Conservation (phyloP, 768 basidiomycete genomes). For the Lactarius psammicola region DNA sequence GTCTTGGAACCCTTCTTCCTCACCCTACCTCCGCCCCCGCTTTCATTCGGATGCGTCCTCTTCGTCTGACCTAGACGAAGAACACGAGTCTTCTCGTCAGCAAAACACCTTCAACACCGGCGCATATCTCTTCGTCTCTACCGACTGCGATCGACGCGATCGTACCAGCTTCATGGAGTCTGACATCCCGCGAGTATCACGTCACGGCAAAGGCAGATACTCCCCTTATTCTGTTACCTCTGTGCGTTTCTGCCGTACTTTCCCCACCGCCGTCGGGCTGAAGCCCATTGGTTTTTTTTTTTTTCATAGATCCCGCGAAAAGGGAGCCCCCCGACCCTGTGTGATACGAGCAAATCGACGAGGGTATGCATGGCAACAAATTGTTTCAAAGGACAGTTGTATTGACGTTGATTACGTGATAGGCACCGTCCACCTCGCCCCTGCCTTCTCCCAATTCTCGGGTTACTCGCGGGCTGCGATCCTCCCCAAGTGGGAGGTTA, state of each 20-base stretch:
- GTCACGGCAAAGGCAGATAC: conserved; percentile 31
- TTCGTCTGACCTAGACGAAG: conserved; percentile 34
- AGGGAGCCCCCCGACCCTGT: conserved; percentile 33
- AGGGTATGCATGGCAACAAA: conserved; percentile 31
- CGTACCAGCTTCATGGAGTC: conserved; percentile 30
- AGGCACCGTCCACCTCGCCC: conserved; percentile 37
- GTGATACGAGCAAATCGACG: conserved; percentile 30
- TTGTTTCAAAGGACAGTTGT: not conserved
- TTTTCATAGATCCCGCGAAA: conserved; percentile 33
- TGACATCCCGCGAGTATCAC: conserved; percentile 32
- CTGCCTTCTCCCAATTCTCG: conserved; percentile 29
- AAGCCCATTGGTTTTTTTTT: not conserved
- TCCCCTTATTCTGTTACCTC: conserved; percentile 36
- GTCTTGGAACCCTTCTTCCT: conserved; percentile 25
- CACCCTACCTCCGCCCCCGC: conserved; percentile 32
- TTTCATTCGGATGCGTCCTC: conserved; percentile 46
- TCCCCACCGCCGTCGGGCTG: not conserved
- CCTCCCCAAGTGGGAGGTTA: conserved; percentile 15
- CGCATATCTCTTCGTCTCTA: conserved; percentile 34
- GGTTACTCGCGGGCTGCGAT: conserved; percentile 26
- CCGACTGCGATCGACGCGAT: conserved; percentile 29
- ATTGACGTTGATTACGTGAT: not conserved
- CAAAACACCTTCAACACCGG: conserved; percentile 4
- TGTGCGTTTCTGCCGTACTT: conserved; percentile 29
- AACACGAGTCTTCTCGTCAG: conserved; percentile 16